phyloP scores from a whole-genome alignment of 352 stramenopile species.

The Nannochloropsis limnetica region DNA sequence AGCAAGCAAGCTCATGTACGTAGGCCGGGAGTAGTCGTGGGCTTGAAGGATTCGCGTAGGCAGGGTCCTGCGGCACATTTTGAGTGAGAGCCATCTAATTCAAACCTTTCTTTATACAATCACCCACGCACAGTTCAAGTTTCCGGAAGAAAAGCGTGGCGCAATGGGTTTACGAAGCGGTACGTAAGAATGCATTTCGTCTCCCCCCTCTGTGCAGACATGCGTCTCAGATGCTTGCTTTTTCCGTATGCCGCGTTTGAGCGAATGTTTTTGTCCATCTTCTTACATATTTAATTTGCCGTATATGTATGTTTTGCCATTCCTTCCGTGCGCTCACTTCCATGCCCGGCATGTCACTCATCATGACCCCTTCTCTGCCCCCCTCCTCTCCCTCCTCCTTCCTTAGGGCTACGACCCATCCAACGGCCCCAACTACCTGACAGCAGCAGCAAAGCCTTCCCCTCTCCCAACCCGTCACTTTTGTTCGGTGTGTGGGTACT shows the following conservation, averaged over 20 bases:
- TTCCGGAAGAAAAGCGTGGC: constrained; percentile 6
- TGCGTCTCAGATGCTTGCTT: not conserved
- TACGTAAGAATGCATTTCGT: not conserved
- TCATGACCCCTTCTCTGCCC: not conserved
- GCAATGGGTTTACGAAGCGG: constrained; percentile 30
- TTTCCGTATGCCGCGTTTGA: no score
- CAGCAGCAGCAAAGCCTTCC: constrained; percentile 60
- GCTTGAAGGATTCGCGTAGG: not conserved
- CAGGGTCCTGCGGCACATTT: not conserved
- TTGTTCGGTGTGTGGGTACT: constrained; percentile 68
- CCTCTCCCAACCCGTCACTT: constrained; percentile 64
- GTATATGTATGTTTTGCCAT: not conserved
- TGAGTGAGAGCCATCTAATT: no score
- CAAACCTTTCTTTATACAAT: not conserved
- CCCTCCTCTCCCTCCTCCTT: constrained; percentile 33
- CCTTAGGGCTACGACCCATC: not conserved
- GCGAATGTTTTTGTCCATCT: not conserved
- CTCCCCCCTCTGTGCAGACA: not conserved
- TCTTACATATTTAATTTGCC: not conserved
- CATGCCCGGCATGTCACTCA: not conserved
- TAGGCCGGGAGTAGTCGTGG: not conserved
- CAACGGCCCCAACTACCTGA: constrained; percentile 61
- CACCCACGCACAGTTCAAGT: not conserved
- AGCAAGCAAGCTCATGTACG: constrained; percentile 30
- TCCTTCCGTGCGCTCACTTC: not conserved